Evolutionary conservation across 352 stramenopile species (phyloP).

Genomic region (Pythium monospermum): DNA sequence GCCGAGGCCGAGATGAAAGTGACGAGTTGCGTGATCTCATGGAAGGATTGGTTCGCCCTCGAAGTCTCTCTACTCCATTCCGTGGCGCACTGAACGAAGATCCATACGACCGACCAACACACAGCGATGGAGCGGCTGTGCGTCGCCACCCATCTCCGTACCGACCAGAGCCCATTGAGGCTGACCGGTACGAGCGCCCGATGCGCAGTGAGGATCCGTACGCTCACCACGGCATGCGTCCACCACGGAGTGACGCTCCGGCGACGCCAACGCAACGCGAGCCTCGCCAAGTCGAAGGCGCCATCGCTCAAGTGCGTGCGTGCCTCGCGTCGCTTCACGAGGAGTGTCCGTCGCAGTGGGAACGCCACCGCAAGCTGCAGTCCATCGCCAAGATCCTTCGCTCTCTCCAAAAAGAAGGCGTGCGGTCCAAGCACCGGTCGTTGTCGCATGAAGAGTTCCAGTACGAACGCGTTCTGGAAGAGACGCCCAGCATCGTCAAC

Average conservation of each 20-base stretch:
- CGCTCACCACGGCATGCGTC: slow-evolving; percentile 2
- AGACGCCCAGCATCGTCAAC: slow-evolving; percentile 71
- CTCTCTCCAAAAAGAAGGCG: slow-evolving; percentile 56
- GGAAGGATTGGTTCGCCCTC: slow-evolving; percentile 52
- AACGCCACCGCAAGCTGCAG: slow-evolving; percentile 56
- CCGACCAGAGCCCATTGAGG: slow-evolving; percentile 1
- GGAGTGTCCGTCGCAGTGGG: slow-evolving; percentile 60
- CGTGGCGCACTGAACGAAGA: slow-evolving; percentile 32
- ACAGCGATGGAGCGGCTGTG: slow-evolving; percentile 50
- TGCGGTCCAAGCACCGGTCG: slow-evolving; percentile 60
- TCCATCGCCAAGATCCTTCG: slow-evolving; percentile 69
- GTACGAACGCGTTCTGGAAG: slow-evolving; percentile 59
- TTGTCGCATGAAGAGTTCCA: slow-evolving; percentile 66
- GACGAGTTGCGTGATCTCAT: slow-evolving; percentile 58
- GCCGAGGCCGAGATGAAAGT: slow-evolving; percentile 47
- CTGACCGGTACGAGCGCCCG: slow-evolving; percentile 12
- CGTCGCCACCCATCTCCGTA: slow-evolving; percentile 11
- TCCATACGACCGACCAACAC: slow-evolving; percentile 34
- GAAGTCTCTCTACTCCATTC: slow-evolving; percentile 59
- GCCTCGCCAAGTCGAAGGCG: slow-evolving; percentile 24
- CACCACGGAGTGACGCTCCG: slow-evolving; percentile 10
- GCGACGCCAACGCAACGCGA: slow-evolving; percentile 30
- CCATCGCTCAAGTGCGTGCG: slow-evolving; percentile 41
- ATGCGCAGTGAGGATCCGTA: slow-evolving; percentile 13
- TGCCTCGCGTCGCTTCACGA: slow-evolving; percentile 51